phyloP scores from a whole-genome alignment of 768 basidiomycete species.

The Dentipellis sp. region DNA sequence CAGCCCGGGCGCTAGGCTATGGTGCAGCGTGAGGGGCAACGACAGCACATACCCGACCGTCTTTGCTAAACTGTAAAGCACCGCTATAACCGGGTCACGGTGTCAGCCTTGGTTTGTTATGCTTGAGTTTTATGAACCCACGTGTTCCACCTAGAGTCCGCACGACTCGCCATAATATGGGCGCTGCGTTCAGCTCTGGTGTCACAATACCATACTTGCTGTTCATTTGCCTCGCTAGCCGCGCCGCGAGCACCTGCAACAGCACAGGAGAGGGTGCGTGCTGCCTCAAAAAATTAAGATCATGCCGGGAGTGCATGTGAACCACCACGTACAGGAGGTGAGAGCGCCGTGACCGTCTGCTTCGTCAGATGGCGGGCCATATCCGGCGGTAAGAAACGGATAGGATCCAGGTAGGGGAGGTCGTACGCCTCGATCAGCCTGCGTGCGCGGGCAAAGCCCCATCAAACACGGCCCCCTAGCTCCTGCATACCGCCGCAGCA shows the following conservation, averaged over 20 bases:
- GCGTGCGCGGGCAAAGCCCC: background rate
- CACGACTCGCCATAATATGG: conserved; percentile 70
- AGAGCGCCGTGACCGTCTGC: conserved; percentile 54
- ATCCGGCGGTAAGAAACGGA: conserved; percentile 47
- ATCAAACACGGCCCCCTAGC: background rate
- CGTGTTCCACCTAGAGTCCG: conserved; percentile 64
- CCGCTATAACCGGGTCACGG: conserved; percentile 32
- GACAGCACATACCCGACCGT: conserved; percentile 44
- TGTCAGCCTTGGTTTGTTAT: conserved; percentile 6
- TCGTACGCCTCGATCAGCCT: conserved; percentile 70
- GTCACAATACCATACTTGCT: conserved; percentile 46
- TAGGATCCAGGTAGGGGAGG: conserved; percentile 74
- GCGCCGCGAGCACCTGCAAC: conserved; percentile 53
- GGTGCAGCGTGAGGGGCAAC: conserved; percentile 52
- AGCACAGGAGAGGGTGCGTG: conserved; percentile 47
- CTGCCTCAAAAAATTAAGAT: conserved; percentile 19
- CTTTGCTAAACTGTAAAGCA: conserved; percentile 57
- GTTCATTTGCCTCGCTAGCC: conserved; percentile 50
- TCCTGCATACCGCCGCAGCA: background rate
- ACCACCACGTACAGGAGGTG: conserved; percentile 49
- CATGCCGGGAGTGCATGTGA: background rate
- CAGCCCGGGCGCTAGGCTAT: conserved; percentile 37
- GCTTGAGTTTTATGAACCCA: conserved; percentile 27
- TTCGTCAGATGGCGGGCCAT: conserved; percentile 69
- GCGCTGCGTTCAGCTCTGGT: conserved; percentile 69